Base-by-base conservation (phyloP, 2,329 filamentous ascomycete genomes). In the Phialocephala sp. region DNA sequence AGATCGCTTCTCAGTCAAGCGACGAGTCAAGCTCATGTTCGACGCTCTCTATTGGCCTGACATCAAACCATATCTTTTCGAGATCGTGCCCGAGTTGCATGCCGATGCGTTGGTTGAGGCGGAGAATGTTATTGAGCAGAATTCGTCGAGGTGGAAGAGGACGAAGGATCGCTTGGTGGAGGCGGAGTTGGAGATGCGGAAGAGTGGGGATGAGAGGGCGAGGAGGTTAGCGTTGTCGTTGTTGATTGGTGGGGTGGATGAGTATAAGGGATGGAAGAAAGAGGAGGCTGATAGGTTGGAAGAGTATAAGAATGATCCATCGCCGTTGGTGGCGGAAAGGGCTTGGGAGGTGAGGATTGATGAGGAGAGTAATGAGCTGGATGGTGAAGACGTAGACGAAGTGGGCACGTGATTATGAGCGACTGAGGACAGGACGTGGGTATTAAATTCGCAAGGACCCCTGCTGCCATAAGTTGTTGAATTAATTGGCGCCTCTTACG, bases 11-110 rank as follows among this genome's bases (percentile, higher is more conserved):
- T 62, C 39, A 45, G 47, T 66, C 2, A 61, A 37, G 2, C 47
- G 41, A 4, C 54, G 66, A 14, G 60, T 68, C 5, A 64, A 58
- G 9, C 27, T 66, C 5, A 62, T 68, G 59, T 66, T 64, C 32
- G 39, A 15, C 11, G 52, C 50, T 4, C 50, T 66, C 8, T 62
- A 62, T 8, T 66, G 61, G 61, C 39, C 36, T 1, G 63, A 64
- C 18, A 55, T 62, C 3, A 57, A 22, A 24, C 37, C 52, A 1
- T 64, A 64, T 14, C 12, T 68, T 27, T 32, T 59, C 1, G 64
- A 64, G 1, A 62, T 68, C 24, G 20, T 64, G 14, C 64, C 64
- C 14, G 37, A 62, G 32, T 14, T 68, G 6, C 64, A 66, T 45
- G 59, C 66, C 11, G 66, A 68, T 58, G 66, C 66, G 1, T n/a